Evolutionary conservation across 495 filamentous ascomycete species (phyloP).

Genomic region (Lasiosphaeris hirsuta): DNA sequence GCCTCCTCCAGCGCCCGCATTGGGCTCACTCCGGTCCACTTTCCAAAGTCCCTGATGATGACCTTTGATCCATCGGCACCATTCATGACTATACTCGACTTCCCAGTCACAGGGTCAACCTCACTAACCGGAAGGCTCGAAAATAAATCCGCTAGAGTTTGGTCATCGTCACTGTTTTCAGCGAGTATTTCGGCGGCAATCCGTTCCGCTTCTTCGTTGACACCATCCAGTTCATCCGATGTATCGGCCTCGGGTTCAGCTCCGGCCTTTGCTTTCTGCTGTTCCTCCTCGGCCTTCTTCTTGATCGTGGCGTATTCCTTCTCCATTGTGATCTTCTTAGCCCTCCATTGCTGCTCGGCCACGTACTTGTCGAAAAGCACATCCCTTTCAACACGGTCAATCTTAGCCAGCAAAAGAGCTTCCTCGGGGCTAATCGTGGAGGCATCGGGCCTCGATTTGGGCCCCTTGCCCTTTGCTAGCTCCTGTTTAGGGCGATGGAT

Average conservation of each 20-base stretch:
- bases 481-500: constrained; percentile 59
- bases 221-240: constrained; percentile 41
- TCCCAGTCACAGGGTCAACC: constrained; percentile 49
- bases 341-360: constrained; percentile 72
- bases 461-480: constrained; percentile 43
- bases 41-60: constrained; percentile 77
- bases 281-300: constrained; percentile 34
- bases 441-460: constrained; percentile 23
- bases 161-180: constrained; percentile 48
- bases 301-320: constrained; percentile 47
- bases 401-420: constrained; percentile 62
- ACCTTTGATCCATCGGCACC: constrained; percentile 50
- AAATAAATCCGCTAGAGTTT: constrained; percentile 57
- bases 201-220: constrained; percentile 47
- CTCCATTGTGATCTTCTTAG: constrained; percentile 62
- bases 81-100: constrained; percentile 50
- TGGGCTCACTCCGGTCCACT: constrained; percentile 67
- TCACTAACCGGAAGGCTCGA: constrained; percentile 66
- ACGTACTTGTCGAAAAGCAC: constrained; percentile 77
- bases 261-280: constrained; percentile 31
- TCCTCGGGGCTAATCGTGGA: constrained; percentile 46
- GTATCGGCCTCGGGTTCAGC: constrained; percentile 11
- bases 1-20: constrained; percentile 77
- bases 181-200: constrained; percentile 51
- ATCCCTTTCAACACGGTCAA: constrained; percentile 76